phyloP scores from a whole-genome alignment of 1,284 basidiomycete genomes.

The Ceratobasidium sp. region DNA sequence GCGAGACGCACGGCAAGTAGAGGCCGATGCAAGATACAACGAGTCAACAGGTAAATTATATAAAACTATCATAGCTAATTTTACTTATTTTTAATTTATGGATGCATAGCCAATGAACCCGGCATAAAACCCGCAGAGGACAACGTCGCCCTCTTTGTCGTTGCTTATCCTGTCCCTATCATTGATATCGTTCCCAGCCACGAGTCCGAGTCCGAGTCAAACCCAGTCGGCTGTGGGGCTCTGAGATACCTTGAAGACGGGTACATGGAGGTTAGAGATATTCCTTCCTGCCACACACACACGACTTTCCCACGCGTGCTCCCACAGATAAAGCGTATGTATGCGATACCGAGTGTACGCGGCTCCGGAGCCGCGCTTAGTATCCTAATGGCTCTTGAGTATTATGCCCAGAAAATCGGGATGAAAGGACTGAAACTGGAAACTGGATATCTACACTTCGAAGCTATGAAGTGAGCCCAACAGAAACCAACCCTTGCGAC shows the following conservation, averaged over 20 bases:
- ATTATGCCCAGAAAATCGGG: constrained; percentile 14
- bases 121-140: constrained; percentile 29
- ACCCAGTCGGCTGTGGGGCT: constrained; percentile 16
- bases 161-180: constrained; percentile 22
- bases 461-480: constrained; percentile 15
- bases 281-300: neutral
- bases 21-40: constrained; percentile 9
- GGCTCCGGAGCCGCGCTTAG: constrained; percentile 20
- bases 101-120: constrained; percentile 3
- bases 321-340: constrained; percentile 26
- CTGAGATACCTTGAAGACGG: constrained; percentile 21
- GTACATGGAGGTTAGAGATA: constrained; percentile 30
- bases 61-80: neutral
- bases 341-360: constrained; percentile 20
- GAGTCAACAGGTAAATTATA: neutral
- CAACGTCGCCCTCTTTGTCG: constrained; percentile 28
- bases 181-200: neutral
- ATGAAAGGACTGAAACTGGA: constrained; percentile 15
- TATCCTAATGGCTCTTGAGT: constrained; percentile 14
- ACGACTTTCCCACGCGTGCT: constrained; percentile 1
- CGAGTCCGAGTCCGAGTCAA: neutral
- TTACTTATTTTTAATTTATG: neutral
- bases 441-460: constrained; percentile 5
- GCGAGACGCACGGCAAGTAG: constrained; percentile 27
- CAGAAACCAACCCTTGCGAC: neutral